These are phyloP conservation scores for Paramecium sonneborni DNA, from an alignment of 73 alveolate species.

Conservation along the genomic window DNA sequence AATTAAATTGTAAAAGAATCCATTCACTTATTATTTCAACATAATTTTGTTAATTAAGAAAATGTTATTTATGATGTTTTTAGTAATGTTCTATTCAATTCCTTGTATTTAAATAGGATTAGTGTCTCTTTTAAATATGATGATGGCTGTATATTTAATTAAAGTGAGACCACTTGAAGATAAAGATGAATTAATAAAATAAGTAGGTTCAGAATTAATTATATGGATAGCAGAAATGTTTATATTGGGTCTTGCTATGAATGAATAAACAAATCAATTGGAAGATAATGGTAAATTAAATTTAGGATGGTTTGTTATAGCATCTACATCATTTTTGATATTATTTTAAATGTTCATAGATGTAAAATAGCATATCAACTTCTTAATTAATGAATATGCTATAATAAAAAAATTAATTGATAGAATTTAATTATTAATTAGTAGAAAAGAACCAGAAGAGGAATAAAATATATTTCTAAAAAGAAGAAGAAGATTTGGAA, in stretches of 20 bases:
- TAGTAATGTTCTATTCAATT: background rate
- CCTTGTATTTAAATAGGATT: slow-evolving; percentile 21
- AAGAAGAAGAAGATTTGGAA: slow-evolving; percentile 21
- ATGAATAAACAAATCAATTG: background rate
- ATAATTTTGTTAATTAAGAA: background rate
- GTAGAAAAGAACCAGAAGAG: slow-evolving; percentile 14
- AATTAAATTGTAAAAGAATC: background rate
- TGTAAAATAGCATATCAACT: slow-evolving; percentile 17
- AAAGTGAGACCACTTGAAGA: slow-evolving; percentile 11
- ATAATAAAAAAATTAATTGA: background rate
- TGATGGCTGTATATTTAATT: background rate
- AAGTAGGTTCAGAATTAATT: background rate
- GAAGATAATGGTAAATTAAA: background rate
- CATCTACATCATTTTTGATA: background rate
- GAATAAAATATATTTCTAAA: slow-evolving; percentile 11
- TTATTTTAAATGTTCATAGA: background rate
- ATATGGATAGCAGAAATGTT: slow-evolving; percentile 28
- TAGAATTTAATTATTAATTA: background rate
- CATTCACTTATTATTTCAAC: background rate
- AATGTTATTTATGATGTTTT: slow-evolving; percentile 40
- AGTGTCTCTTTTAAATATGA: background rate
- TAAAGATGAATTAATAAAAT: background rate
- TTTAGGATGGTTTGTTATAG: slow-evolving; percentile 25
- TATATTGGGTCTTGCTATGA: background rate
- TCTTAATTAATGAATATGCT: background rate